These are phyloP conservation scores for Penicillium sp. DNA, from an alignment of 2,329 filamentous ascomycete genomes.

Conservation along the genomic window DNA sequence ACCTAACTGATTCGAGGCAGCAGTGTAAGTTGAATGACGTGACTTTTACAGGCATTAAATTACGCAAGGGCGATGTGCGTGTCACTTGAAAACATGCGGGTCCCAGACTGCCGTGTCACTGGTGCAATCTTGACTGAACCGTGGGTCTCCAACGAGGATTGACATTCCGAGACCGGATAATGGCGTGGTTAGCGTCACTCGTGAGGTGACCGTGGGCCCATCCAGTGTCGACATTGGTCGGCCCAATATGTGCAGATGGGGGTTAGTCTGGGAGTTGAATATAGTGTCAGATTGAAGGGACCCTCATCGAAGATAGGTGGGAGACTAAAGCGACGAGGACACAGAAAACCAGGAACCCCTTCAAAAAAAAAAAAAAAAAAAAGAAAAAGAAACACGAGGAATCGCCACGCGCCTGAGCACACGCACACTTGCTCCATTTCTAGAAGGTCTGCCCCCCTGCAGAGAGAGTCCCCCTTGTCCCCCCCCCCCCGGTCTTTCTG, in stretches of 20 bases:
- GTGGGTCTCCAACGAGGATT: constrained; percentile 16
- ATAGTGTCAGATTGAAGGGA: not conserved
- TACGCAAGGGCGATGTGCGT: constrained; percentile 18
- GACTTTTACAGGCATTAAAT: not conserved
- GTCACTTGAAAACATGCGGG: constrained; percentile 7
- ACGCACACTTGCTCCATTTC: constrained; percentile 1
- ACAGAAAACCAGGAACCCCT: too few species aligned
- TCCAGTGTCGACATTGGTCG: constrained; percentile 10
- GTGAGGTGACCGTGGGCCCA: constrained; percentile 14
- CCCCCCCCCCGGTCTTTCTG: too few species aligned
- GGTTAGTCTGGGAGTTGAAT: not conserved
- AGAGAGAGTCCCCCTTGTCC: not conserved
- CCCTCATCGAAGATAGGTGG: too few species aligned
- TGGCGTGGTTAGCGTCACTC: constrained; percentile 18
- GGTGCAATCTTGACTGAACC: constrained; percentile 9
- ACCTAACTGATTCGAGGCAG: not conserved
- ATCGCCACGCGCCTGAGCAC: constrained; percentile 6
- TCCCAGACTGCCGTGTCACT: constrained; percentile 1
- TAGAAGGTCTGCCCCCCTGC: not conserved
- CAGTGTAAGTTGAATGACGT: constrained; percentile 18
- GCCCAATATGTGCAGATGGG: too few species aligned
- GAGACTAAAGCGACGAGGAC: too few species aligned
- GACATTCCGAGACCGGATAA: constrained; percentile 22
- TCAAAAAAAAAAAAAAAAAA: not conserved
- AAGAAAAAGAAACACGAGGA: not conserved